These are phyloP conservation scores for Ogataea allantospora DNA, from an alignment of 805 yeast species.

Conservation along the genomic window DNA sequence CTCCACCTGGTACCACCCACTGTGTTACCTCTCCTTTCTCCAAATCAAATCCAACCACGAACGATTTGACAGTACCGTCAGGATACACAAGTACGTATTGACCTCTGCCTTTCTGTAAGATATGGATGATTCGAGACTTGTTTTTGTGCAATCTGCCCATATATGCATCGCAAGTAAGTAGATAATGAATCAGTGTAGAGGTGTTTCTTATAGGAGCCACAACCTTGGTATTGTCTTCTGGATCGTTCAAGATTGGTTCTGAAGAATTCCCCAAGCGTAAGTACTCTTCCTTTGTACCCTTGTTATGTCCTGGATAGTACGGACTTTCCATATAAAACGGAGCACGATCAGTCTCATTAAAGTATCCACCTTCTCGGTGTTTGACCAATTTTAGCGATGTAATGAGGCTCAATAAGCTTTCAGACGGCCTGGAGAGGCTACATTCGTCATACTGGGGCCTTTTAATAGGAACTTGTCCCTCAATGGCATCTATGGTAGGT, in stretches of 20 bases:
- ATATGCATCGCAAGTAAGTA: conserved; percentile 50
- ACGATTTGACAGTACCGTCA: conserved; percentile 46
- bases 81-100: conserved; percentile 54
- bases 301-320: conserved; percentile 33
- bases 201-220: conserved; percentile 36
- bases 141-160: conserved; percentile 52
- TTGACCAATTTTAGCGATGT: conserved; percentile 36
- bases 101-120: conserved; percentile 55
- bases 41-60: conserved; percentile 51
- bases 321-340: conserved; percentile 42
- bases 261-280: conserved; percentile 14
- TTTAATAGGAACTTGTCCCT: conserved; percentile 10
- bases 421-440: conserved; percentile 18
- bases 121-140: conserved; percentile 52
- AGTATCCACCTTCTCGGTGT: conserved; percentile 59
- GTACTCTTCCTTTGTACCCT: conserved; percentile 16
- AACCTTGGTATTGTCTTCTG: conserved; percentile 18
- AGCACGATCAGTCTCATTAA: conserved; percentile 55
- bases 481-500: conserved; percentile 27
- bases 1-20: conserved; percentile 65
- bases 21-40: conserved; percentile 49
- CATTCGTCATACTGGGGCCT: conserved; percentile 25
- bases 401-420: conserved; percentile 33
- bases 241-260: conserved; percentile 16
- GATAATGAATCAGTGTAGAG: conserved; percentile 52